phyloP scores from a whole-genome alignment of 805 yeast species.

The Lachancea waltii region DNA sequence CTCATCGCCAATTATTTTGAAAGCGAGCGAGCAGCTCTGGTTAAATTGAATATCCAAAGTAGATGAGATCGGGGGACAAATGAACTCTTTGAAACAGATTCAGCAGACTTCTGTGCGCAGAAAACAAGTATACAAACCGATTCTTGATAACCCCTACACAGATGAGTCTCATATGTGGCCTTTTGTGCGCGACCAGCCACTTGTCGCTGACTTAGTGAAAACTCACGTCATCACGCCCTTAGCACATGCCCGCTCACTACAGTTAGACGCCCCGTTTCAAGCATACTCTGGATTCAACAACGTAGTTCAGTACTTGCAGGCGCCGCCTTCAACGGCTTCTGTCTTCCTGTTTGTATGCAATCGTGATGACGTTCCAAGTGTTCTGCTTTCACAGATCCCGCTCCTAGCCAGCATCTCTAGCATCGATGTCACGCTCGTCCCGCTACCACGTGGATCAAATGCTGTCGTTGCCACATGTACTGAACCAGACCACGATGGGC shows the following conservation, averaged over 20 bases:
- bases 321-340: slow-evolving; percentile 1
- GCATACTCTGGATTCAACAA: slow-evolving; percentile 49
- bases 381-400: slow-evolving; percentile 55
- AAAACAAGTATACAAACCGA: slow-evolving; percentile 56
- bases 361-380: slow-evolving; percentile 44
- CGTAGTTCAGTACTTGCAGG: slow-evolving; percentile 43
- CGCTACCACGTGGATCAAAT: slow-evolving; percentile 46
- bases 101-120: slow-evolving; percentile 38
- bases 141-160: slow-evolving; percentile 58
- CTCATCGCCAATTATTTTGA: too few relatives aligned
- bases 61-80: neutral
- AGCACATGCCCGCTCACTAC: slow-evolving; percentile 11
- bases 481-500: slow-evolving; percentile 15
- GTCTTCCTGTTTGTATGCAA: slow-evolving; percentile 51
- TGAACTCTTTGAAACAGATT: slow-evolving; percentile 40
- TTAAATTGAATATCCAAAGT: too few relatives aligned
- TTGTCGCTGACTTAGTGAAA: slow-evolving; percentile 36
- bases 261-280: slow-evolving; percentile 13
- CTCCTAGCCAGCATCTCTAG: slow-evolving; percentile 40
- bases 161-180: slow-evolving; percentile 41
- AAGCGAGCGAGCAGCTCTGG: too few relatives aligned
- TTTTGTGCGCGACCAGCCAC: slow-evolving; percentile 33
- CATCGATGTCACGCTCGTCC: slow-evolving; percentile 45
- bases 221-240: slow-evolving; percentile 30
- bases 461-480: slow-evolving; percentile 12